phyloP scores from a whole-genome alignment of 2,329 filamentous ascomycete species.

The Colletotrichum eleusines region DNA sequence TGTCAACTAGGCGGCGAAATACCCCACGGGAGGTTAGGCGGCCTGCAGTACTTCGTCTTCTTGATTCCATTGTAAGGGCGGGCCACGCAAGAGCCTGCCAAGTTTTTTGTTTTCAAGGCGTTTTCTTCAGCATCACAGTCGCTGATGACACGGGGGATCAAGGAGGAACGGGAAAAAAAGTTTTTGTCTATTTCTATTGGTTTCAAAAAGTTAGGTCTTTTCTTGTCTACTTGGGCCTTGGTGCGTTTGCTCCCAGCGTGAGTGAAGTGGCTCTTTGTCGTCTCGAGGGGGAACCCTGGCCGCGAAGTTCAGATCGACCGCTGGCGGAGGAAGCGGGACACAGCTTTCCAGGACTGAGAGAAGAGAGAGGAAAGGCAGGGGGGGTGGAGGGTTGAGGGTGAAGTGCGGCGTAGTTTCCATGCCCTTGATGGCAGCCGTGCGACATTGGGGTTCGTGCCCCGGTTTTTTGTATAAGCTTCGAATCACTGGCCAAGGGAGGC shows the following conservation, averaged over 20 bases:
- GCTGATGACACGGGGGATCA: constrained; percentile 15
- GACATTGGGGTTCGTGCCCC: constrained; percentile 18
- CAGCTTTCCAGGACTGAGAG: not conserved
- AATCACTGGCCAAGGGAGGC: not conserved
- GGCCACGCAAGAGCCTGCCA: constrained; percentile 7
- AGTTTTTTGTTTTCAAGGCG: constrained; percentile 26
- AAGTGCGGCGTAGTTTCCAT: not conserved
- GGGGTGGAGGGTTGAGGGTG: not conserved
- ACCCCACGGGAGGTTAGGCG: constrained; percentile 31
- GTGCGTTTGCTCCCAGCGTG: not conserved
- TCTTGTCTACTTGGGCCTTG: not conserved
- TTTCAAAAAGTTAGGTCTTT: constrained; percentile 2
- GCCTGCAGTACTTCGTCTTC: constrained; percentile 38
- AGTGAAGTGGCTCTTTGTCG: not conserved
- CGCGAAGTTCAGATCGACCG: constrained; percentile 4
- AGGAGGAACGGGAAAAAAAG: constrained; percentile 19
- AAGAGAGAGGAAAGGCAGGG: not conserved
- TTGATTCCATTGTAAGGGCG: not conserved
- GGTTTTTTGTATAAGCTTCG: constrained; percentile 8
- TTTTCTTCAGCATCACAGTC: constrained; percentile 33
- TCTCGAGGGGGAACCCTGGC: too few relatives aligned
- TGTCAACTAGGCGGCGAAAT: constrained; percentile 33
- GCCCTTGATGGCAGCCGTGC: not conserved
- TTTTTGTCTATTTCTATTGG: constrained; percentile 23
- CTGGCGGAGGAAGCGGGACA: constrained; percentile 26